These are phyloP conservation scores for Nigrospora osmanthi DNA, from an alignment of 2,329 filamentous ascomycete species.

Conservation along the genomic window DNA sequence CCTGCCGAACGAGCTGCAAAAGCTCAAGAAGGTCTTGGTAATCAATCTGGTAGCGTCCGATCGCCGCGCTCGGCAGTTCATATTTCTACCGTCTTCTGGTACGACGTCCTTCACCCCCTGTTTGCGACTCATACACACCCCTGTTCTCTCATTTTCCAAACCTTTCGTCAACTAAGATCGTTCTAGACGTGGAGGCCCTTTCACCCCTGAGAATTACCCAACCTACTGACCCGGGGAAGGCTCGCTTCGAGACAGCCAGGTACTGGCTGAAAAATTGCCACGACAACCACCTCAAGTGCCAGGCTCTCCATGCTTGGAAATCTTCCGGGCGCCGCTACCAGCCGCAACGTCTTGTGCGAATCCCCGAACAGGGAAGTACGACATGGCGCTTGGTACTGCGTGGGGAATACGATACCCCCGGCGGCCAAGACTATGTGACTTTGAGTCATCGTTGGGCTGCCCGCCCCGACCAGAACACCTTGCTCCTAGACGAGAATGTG, in stretches of 20 bases:
- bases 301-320: neutral
- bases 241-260: neutral
- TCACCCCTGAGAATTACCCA: neutral
- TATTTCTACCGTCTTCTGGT: neutral
- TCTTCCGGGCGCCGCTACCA: neutral
- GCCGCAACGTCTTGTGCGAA: slow-evolving; percentile 1
- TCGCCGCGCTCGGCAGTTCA: neutral
- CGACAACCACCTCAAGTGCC: neutral
- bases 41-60: neutral
- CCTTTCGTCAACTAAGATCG: neutral
- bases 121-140: no score
- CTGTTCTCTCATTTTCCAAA: no score
- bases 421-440: neutral
- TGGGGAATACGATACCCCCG: neutral
- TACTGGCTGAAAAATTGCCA: slow-evolving; percentile 1
- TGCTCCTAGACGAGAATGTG: neutral
- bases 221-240: neutral
- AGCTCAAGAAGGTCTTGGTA: neutral
- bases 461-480: neutral
- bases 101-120: neutral
- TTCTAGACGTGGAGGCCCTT: neutral
- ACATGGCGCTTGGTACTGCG: neutral
- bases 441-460: slow-evolving; percentile 3
- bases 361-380: neutral
- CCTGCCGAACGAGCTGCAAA: neutral